Percentiles rank a stretch among this genome's conserved stretches.
Conservation (phyloP, 176 grass and related monocot species). For the Bromus sterilis region DNA sequence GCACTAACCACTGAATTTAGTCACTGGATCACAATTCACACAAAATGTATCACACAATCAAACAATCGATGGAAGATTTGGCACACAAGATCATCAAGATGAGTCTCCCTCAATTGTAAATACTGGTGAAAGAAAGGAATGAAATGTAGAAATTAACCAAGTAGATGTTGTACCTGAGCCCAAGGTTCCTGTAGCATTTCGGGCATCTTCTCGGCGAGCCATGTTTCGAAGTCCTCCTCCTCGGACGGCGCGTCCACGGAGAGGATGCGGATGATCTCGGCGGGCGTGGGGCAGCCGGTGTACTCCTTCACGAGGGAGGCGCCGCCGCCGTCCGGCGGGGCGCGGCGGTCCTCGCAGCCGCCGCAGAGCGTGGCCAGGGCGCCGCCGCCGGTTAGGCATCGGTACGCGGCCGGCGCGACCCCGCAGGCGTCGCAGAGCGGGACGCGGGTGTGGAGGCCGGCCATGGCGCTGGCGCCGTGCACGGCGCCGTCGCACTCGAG, state of each 20-base stretch:
- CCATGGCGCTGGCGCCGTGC: constrained; percentile 18
- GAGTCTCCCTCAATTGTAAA: neutral
- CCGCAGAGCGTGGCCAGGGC: neutral
- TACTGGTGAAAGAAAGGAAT: no score
- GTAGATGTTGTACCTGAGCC: neutral
- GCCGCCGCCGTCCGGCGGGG: neutral
- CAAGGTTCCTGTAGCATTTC: neutral
- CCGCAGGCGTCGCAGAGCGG: constrained; percentile 31
- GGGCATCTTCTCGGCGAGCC: neutral
- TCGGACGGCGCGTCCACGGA: constrained; percentile 9
- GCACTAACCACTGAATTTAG: neutral
- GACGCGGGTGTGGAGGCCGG: constrained; percentile 22
- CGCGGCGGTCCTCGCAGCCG: neutral
- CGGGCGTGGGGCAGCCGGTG: constrained; percentile 9
- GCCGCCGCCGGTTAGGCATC: neutral
- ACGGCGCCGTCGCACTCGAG: constrained; percentile 27
- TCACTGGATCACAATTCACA: neutral
- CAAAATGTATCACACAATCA: neutral
- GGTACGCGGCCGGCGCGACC: neutral
- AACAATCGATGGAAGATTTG: neutral
- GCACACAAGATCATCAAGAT: neutral
- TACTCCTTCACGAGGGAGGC: neutral
- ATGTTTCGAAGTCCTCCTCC: neutral
- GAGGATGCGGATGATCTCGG: neutral
- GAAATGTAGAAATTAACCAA: no score